Percentiles rank a stretch among this genome's conserved stretches.
Evolutionary conservation across 129 eudicot species (phyloP).

Genomic region (Daucus carota): DH1_v3.0 NC_030385.2:44279001-44279500

Average conservation of each 20-base stretch:
- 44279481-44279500: neutral
- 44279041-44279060: neutral
- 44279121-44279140: conserved; percentile 84
- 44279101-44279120: conserved; percentile 75
- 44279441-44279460: neutral
- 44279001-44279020: neutral
- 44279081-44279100: conserved; percentile 27
- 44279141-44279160: conserved; percentile 72
- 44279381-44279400: conserved; percentile 93
- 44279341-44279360: conserved; percentile 85
- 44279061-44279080: neutral
- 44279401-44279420: conserved; percentile 50
- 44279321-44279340: conserved; percentile 84
- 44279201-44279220: neutral
- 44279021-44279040: neutral
- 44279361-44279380: conserved; percentile 86
- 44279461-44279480: neutral
- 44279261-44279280: conserved; percentile 12
- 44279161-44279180: conserved; percentile 29
- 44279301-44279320: conserved; percentile 77
- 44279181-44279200: neutral
- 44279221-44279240: neutral
- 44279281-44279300: conserved; percentile 94
- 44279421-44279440: neutral
- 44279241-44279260: too few species aligned